Base-by-base conservation (phyloP, 139 green algal species). In the Raphidocelis subcapitata region DNA sequence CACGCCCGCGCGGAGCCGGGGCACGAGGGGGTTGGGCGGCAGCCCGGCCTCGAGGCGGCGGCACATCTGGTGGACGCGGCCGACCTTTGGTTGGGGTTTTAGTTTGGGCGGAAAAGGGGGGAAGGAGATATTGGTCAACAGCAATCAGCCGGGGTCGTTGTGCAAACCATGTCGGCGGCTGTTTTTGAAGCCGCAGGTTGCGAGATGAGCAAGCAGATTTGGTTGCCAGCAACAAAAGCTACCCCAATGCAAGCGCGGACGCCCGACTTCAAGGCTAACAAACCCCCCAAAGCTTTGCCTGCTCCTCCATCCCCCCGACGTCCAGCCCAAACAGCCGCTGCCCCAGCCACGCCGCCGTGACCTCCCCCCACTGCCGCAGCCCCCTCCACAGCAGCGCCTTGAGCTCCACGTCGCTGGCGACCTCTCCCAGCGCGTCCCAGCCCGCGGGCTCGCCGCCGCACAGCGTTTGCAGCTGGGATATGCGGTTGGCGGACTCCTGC, bases 231-330 rank as follows among this genome's bases (percentile, higher is more conserved):
- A 57, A 57, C 18, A 20, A 57, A 57, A n/a, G n/a, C n/a, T n/a
- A n/a, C n/a, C n/a, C n/a, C n/a, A n/a, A n/a, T n/a, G n/a, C n/a
- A n/a, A n/a, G n/a, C n/a, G n/a, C n/a, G n/a, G n/a, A n/a, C n/a
- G n/a, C n/a, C n/a, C n/a, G n/a, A n/a, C n/a, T n/a, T n/a, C n/a
- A n/a, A n/a, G n/a, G n/a, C n/a, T n/a, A n/a, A n/a, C n/a, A n/a
- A n/a, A n/a, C n/a, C n/a, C n/a, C n/a, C n/a, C n/a, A n/a, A n/a
- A n/a, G n/a, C n/a, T n/a, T n/a, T n/a, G n/a, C 80, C 67, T 87
- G 74, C 73, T 90, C 85, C 66, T 94, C 87, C 81, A 94, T 77
- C 26, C 29, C 69, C 24, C 64, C 26, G 36, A 86, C 56, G 55
- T 88, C 59, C 36, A 92, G 81, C 28, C 37, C 62, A 36, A 75